phyloP scores from a whole-genome alignment of 1,284 basidiomycete genomes.

The Fomitopsis schrenkii region DNA sequence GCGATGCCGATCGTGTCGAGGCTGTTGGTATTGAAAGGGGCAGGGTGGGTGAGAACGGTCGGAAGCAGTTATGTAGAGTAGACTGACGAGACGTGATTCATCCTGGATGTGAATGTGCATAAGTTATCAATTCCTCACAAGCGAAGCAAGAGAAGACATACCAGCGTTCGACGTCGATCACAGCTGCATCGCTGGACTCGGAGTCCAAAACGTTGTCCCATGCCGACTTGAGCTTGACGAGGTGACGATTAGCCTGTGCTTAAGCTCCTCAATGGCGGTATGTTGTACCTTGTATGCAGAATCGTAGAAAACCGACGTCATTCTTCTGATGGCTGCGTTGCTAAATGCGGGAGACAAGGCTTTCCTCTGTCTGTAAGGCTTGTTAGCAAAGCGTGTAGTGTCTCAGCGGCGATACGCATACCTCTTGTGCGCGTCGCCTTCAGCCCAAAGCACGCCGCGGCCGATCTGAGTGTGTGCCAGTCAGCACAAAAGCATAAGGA shows the following conservation, averaged over 20 bases:
- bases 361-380: conserved; percentile 34
- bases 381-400: background rate
- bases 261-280: background rate
- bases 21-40: conserved; percentile 22
- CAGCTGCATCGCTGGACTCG: conserved; percentile 21
- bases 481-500: background rate
- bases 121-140: background rate
- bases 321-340: conserved; percentile 33
- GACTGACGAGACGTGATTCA: conserved; percentile 46
- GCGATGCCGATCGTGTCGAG: conserved; percentile 59
- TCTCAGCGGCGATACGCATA: conserved; percentile 3
- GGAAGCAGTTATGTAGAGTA: background rate
- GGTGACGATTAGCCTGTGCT: background rate
- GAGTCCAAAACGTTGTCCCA: conserved; percentile 50
- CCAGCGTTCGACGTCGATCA: conserved; percentile 50
- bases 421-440: conserved; percentile 46
- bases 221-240: conserved; percentile 36
- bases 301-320: conserved; percentile 39
- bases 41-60: background rate
- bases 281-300: conserved; percentile 43
- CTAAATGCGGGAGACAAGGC: conserved; percentile 38
- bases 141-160: conserved; percentile 1
- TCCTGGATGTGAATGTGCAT: conserved; percentile 27
- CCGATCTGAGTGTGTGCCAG: conserved; percentile 37
- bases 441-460: conserved; percentile 44